Evolutionary conservation across 2,329 filamentous ascomycete species (phyloP).

Genomic region (Scolecobasidium constrictum): DNA sequence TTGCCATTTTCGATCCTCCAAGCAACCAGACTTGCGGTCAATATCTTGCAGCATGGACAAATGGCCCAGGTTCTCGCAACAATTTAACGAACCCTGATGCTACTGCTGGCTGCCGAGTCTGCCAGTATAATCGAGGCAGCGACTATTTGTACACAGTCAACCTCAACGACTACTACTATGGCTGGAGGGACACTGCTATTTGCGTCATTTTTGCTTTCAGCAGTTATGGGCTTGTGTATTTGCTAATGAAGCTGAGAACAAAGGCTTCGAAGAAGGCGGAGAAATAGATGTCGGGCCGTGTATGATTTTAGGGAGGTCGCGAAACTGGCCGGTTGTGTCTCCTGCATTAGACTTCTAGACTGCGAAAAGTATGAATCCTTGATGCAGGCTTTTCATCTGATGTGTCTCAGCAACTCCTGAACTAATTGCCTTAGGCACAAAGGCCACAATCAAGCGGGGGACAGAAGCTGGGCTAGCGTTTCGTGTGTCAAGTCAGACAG

Average conservation of each 20-base stretch:
- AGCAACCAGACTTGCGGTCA: slow-evolving; percentile 56
- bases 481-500: too few relatives aligned
- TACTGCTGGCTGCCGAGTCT: slow-evolving; percentile 55
- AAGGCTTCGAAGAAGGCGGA: slow-evolving; percentile 8
- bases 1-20: slow-evolving; percentile 59
- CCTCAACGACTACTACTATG: slow-evolving; percentile 45
- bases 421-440: too few relatives aligned
- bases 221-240: slow-evolving; percentile 63
- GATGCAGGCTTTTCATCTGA: too few relatives aligned
- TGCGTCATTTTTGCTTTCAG: slow-evolving; percentile 60
- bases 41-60: slow-evolving; percentile 51
- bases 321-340: too few relatives aligned
- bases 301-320: too few relatives aligned
- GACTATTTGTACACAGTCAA: slow-evolving; percentile 55
- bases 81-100: slow-evolving; percentile 54
- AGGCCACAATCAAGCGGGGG: too few relatives aligned
- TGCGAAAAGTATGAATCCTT: too few relatives aligned
- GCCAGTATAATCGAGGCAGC: slow-evolving; percentile 51
- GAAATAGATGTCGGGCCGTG: too few relatives aligned
- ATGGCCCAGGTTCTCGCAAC: slow-evolving; percentile 25
- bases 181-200: slow-evolving; percentile 60
- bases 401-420: too few relatives aligned
- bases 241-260: slow-evolving; percentile 44
- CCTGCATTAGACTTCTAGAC: too few relatives aligned
- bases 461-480: too few relatives aligned